A percentile compares a stretch with the other conserved stretches of the same genome.
These are phyloP conservation scores for Podaxis rugospora DNA, from an alignment of 768 basidiomycete species.

Conservation along the genomic window DNA sequence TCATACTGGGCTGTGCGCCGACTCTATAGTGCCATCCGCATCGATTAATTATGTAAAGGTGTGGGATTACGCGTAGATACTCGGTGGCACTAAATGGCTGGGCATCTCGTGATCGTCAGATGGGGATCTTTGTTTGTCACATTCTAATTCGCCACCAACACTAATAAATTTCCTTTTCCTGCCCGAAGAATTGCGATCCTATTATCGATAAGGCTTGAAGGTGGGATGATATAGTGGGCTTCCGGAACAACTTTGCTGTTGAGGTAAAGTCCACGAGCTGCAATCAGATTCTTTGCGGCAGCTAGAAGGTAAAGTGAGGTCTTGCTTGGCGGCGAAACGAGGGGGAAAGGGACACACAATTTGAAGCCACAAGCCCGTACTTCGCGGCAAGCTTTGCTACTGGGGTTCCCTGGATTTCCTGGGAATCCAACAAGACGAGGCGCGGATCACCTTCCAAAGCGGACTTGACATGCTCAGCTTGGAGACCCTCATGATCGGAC, in stretches of 20 bases:
- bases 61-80: background rate
- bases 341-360: slow-evolving; percentile 41
- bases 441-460: slow-evolving; percentile 67
- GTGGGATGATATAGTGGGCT: slow-evolving; percentile 34
- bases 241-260: slow-evolving; percentile 62
- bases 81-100: background rate
- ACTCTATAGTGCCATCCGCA: slow-evolving; percentile 78
- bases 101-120: background rate
- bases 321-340: background rate
- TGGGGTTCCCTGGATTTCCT: slow-evolving; percentile 48
- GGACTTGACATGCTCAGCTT: slow-evolving; percentile 48
- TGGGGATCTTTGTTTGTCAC: background rate
- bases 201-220: slow-evolving; percentile 51
- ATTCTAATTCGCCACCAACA: slow-evolving; percentile 34
- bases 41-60: slow-evolving; percentile 46
- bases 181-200: slow-evolving; percentile 63
- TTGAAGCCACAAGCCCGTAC: slow-evolving; percentile 57
- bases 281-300: slow-evolving; percentile 58
- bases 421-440: slow-evolving; percentile 45
- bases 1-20: slow-evolving; percentile 87
- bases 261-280: slow-evolving; percentile 65
- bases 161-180: slow-evolving; percentile 68
- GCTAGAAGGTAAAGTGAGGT: slow-evolving; percentile 34
- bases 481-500: slow-evolving; percentile 40
- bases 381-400: slow-evolving; percentile 59